Conservation (phyloP, 2,329 filamentous ascomycete genomes). For the Plenodomus lindquistii region DNA sequence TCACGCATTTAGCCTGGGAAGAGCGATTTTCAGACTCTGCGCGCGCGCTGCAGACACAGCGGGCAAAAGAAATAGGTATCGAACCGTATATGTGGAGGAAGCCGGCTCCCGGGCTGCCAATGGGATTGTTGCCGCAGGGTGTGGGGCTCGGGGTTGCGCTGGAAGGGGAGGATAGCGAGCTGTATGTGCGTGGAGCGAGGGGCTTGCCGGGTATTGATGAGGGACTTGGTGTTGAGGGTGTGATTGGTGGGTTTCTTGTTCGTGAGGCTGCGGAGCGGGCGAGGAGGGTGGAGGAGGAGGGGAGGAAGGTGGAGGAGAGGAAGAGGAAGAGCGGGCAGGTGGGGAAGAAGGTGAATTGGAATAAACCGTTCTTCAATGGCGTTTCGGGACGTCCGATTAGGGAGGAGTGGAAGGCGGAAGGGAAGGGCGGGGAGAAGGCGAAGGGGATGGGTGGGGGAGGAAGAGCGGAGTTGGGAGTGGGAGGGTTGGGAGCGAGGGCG, state of each 20-base stretch:
- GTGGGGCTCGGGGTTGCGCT: not conserved
- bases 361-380: constrained; percentile 26
- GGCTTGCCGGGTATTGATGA: constrained; percentile 14
- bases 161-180: constrained; percentile 1
- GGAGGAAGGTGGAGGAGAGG: not conserved
- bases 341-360: constrained; percentile 1
- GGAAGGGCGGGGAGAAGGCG: not conserved
- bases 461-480: too few relatives aligned
- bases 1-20: constrained; percentile 48
- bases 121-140: constrained; percentile 15
- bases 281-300: constrained; percentile 1
- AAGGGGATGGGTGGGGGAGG: not conserved
- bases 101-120: constrained; percentile 18
- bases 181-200: not conserved
- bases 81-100: constrained; percentile 36
- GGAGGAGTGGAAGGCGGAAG: constrained; percentile 17
- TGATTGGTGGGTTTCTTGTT: constrained; percentile 8
- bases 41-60: constrained; percentile 20
- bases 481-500: not conserved
- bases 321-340: not conserved
- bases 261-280: constrained; percentile 5
- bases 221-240: constrained; percentile 1
- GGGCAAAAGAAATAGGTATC: constrained; percentile 12
- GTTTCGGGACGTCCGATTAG: constrained; percentile 10
- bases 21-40: constrained; percentile 39